Evolutionary conservation across 2,329 filamentous ascomycete species (phyloP).

Genomic region (Aspergillus melleus): DNA sequence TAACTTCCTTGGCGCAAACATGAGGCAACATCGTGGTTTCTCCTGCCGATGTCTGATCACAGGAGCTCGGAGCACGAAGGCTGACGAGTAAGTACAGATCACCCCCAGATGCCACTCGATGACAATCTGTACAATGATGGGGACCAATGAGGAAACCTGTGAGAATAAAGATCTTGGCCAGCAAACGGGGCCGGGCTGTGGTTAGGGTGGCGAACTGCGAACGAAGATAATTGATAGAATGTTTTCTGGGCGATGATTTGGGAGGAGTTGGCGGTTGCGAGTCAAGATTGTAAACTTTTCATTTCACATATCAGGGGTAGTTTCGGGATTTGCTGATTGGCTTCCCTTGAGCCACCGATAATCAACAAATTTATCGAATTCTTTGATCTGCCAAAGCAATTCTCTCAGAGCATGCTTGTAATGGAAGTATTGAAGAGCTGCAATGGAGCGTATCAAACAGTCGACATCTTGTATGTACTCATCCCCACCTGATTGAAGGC

Average conservation of each 20-base stretch:
- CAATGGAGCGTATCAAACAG: not conserved
- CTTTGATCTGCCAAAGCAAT: not conserved
- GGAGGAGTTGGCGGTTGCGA: not conserved
- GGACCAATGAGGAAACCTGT: constrained; percentile 2
- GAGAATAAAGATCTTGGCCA: constrained; percentile 5
- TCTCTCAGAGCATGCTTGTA: not conserved
- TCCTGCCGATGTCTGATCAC: not conserved
- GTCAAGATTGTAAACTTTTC: not conserved
- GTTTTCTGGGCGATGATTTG: constrained; percentile 5
- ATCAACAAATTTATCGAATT: not conserved
- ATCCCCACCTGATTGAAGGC: not conserved
- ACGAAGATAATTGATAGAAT: constrained; percentile 6
- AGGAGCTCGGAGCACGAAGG: not conserved
- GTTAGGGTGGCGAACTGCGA: constrained; percentile 3
- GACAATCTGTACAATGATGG: constrained; percentile 8
- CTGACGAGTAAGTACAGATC: not conserved
- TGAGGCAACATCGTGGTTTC: not conserved
- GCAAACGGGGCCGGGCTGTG: not conserved
- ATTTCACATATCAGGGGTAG: not conserved
- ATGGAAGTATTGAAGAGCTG: not conserved
- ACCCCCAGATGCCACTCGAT: not conserved
- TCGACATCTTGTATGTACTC: not conserved
- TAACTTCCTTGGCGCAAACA: not conserved
- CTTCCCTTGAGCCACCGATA: not conserved
- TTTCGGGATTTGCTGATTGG: not conserved